Conservation (phyloP, 2,329 filamentous ascomycete genomes). For the Monosporascus sp. region DNA sequence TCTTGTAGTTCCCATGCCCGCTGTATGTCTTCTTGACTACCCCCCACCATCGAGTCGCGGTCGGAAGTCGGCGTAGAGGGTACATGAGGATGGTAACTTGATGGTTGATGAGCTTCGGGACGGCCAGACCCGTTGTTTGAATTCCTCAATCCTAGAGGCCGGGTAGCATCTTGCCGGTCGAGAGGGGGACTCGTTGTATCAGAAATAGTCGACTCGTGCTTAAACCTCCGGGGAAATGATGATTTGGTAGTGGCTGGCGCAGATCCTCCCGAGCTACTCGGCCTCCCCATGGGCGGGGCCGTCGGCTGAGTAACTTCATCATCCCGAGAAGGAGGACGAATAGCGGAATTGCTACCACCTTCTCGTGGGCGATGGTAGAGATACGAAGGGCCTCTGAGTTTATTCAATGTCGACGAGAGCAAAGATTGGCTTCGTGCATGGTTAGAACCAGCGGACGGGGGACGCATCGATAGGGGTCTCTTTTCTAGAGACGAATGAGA, state of each 20-base stretch:
- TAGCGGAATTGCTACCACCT: constrained; percentile 5
- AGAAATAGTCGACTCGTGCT: neutral
- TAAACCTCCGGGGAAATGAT: neutral
- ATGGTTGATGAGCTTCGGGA: too few relatives aligned
- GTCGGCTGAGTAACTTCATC: neutral
- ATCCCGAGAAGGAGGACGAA: constrained; percentile 6
- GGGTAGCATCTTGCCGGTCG: neutral
- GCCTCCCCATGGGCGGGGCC: neutral
- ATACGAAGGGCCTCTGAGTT: constrained; percentile 27
- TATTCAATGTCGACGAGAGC: constrained; percentile 24
- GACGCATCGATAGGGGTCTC: constrained; percentile 12
- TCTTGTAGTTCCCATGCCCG: too few relatives aligned
- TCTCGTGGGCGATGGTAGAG: constrained; percentile 21
- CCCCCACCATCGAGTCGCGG: too few relatives aligned
- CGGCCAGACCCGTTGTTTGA: neutral
- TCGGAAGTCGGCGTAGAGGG: too few relatives aligned
- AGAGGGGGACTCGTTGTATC: neutral
- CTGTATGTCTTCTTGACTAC: too few relatives aligned
- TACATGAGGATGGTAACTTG: too few relatives aligned
- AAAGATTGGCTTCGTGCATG: constrained; percentile 27
- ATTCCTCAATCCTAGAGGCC: neutral
- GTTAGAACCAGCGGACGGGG: constrained; percentile 15
- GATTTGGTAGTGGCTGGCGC: neutral
- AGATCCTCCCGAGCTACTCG: neutral
- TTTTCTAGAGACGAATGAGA: constrained; percentile 26